Evolutionary conservation across 2,329 filamentous ascomycete genomes (phyloP).

Genomic region (Dichotomopilus funicola): DNA sequence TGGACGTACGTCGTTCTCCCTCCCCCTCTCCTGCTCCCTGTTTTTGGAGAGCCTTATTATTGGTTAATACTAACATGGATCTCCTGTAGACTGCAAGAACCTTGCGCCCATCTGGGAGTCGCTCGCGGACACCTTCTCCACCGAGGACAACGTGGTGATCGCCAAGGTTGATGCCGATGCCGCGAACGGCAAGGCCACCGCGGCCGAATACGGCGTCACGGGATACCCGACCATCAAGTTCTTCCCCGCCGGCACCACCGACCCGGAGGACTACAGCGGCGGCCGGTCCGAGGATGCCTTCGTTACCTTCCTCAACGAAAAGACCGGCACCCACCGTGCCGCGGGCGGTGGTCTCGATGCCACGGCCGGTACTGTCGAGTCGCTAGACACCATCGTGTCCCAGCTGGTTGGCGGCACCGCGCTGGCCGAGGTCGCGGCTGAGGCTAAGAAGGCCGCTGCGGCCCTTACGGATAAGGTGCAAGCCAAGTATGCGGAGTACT

Average conservation of each 20-base stretch:
- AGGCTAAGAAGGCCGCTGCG: conserved; percentile 66
- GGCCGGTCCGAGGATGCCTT: conserved; percentile 72
- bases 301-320: conserved; percentile 76
- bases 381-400: conserved; percentile 67
- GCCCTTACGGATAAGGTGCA: conserved; percentile 55
- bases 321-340: conserved; percentile 79
- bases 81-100: conserved; percentile 78
- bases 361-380: conserved; percentile 73
- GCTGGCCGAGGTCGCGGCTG: conserved; percentile 58
- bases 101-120: conserved; percentile 88
- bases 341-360: conserved; percentile 73
- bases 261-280: conserved; percentile 64
- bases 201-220: conserved; percentile 67
- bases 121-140: conserved; percentile 72
- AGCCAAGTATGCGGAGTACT: conserved; percentile 86
- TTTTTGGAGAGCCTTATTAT: background rate
- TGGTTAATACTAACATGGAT: background rate
- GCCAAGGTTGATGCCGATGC: conserved; percentile 95
- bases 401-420: conserved; percentile 63
- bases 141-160: conserved; percentile 72
- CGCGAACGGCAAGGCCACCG: conserved; percentile 72
- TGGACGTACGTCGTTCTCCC: conserved; percentile 67
- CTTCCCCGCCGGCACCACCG: conserved; percentile 79
- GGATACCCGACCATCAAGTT: conserved; percentile 98
- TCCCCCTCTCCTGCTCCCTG: background rate